phyloP scores from a whole-genome alignment of 148 eudicot species.

The Pharnaceum exiguum region DNA sequence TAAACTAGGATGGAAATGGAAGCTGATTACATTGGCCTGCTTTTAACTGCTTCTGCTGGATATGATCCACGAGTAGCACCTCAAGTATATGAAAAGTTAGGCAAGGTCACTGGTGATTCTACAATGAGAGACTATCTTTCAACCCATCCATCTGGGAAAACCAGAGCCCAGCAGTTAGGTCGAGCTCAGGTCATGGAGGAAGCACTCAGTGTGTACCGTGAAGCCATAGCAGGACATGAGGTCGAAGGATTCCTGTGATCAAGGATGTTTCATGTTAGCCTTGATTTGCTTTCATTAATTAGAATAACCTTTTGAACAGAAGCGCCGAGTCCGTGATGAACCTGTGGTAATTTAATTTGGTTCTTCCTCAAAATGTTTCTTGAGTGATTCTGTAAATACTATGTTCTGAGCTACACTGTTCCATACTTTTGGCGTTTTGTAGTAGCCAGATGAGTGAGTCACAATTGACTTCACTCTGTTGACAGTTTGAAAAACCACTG shows the following conservation, averaged over 20 bases:
- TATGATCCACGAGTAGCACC: slow-evolving; percentile 87
- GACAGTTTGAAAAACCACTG: too few relatives aligned
- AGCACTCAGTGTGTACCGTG: slow-evolving; percentile 63
- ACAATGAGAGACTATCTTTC: slow-evolving; percentile 59
- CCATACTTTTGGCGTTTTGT: too few relatives aligned
- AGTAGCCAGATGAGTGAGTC: too few relatives aligned
- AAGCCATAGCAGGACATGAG: slow-evolving; percentile 49
- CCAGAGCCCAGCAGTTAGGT: slow-evolving; percentile 54
- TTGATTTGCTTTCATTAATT: too few relatives aligned
- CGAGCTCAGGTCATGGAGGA: slow-evolving; percentile 89
- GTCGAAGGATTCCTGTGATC: slow-evolving; percentile 61
- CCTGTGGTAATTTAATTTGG: too few relatives aligned
- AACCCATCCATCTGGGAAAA: slow-evolving; percentile 93
- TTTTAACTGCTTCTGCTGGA: slow-evolving; percentile 81
- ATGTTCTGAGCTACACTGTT: too few relatives aligned
- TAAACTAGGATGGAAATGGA: slow-evolving; percentile 98
- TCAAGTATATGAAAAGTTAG: slow-evolving; percentile 75
- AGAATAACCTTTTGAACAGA: too few relatives aligned
- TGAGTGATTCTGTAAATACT: too few relatives aligned
- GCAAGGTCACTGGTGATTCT: slow-evolving; percentile 50
- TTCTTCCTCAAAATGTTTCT: too few relatives aligned
- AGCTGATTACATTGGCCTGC: slow-evolving; percentile 90
- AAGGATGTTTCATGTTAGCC: too few relatives aligned
- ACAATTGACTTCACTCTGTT: too few relatives aligned
- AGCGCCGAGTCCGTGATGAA: too few relatives aligned